Percentiles rank a stretch among this genome's conserved stretches.
phyloP scores from a whole-genome alignment of 257 asterid genomes.

The Penstemon davidsonii region DNA sequence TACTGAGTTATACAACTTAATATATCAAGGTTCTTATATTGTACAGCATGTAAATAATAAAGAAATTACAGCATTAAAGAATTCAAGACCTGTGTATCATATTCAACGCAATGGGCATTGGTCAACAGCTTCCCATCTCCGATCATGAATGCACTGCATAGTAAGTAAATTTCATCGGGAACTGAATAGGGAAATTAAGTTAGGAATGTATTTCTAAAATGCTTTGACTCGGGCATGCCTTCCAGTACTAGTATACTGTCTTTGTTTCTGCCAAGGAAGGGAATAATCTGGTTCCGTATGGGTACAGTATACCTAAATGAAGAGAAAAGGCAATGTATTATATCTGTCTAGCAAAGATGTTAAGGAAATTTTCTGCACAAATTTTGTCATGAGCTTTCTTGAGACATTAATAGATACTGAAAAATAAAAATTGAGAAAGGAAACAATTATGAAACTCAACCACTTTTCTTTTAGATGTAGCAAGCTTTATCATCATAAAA shows the following conservation, averaged over 20 bases:
- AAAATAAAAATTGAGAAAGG: constrained; percentile 3
- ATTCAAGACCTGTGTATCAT: constrained; percentile 68
- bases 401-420: neutral
- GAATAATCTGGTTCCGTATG: constrained; percentile 95
- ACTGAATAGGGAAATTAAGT: too few species aligned
- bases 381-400: neutral
- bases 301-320: constrained; percentile 79
- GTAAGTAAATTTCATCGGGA: constrained; percentile 8
- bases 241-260: constrained; percentile 91
- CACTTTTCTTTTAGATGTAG: neutral
- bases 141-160: constrained; percentile 86
- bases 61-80: too few species aligned
- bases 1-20: too few species aligned
- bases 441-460: neutral
- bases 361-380: neutral
- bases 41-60: too few species aligned
- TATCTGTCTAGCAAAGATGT: neutral
- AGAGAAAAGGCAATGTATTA: constrained; percentile 6
- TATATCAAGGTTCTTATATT: too few species aligned
- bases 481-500: neutral
- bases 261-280: too few species aligned
- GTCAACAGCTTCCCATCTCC: constrained; percentile 90
- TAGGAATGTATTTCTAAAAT: too few species aligned
- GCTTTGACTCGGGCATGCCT: constrained; percentile 51
- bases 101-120: constrained; percentile 95